Evolutionary conservation across 192 early-diverging fungal genomes (phyloP).

Genomic region (Phlyctochytrium arcticum): DNA sequence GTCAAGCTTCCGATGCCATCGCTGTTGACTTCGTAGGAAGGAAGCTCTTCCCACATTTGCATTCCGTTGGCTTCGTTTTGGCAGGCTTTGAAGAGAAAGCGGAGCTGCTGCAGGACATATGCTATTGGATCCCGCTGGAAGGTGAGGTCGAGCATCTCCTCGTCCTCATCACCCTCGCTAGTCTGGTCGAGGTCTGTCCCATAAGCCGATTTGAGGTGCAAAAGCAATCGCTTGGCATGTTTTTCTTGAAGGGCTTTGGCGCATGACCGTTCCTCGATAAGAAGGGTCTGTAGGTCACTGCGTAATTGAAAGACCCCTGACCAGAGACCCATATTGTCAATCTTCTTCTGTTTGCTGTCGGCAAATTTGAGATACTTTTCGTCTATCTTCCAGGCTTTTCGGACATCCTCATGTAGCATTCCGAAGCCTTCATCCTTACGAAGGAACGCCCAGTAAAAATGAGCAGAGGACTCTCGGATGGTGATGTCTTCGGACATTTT

Average conservation of each 20-base stretch:
- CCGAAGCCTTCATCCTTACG: no score
- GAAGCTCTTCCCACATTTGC: no score
- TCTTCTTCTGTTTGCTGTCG: no score
- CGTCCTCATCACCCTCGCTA: not conserved
- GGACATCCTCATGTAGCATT: no score
- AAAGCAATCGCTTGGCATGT: not conserved
- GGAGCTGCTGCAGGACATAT: not conserved
- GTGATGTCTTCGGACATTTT: no score
- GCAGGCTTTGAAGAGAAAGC: not conserved
- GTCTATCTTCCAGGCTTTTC: no score
- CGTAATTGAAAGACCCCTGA: not conserved
- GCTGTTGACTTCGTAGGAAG: not conserved
- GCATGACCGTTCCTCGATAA: not conserved
- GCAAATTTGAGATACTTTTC: no score
- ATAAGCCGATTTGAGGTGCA: not conserved
- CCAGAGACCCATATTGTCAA: no score
- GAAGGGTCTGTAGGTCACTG: not conserved
- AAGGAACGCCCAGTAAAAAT: no score
- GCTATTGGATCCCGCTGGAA: no score
- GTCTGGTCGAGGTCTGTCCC: not conserved
- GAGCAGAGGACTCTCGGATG: no score
- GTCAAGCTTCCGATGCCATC: not conserved
- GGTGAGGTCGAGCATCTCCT: not conserved
- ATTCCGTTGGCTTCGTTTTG: not conserved
- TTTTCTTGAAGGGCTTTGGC: not conserved